phyloP scores from a whole-genome alignment of 169 alveolate genomes.

The Plasmodium relictum region DNA sequence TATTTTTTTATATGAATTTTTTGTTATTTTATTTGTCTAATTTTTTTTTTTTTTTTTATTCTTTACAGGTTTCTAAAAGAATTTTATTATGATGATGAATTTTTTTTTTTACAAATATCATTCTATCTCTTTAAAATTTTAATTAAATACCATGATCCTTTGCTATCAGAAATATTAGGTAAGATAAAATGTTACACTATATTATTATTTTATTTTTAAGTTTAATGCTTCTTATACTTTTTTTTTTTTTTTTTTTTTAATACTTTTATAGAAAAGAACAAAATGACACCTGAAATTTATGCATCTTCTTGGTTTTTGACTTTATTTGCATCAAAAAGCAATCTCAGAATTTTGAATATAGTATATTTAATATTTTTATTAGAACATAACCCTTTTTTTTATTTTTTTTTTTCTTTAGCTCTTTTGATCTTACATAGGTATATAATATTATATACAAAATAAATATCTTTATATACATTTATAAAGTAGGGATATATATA shows the following conservation, averaged over 20 bases:
- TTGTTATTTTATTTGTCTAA: no score
- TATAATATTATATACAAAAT: background rate
- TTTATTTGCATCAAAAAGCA: conserved; percentile 82
- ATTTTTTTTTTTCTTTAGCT: conserved; percentile 81
- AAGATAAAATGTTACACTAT: background rate
- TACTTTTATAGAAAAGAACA: conserved; percentile 70
- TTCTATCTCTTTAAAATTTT: conserved; percentile 81
- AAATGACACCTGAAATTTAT: conserved; percentile 83
- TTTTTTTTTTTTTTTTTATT: background rate
- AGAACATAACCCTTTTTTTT: conserved; percentile 80
- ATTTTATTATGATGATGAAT: conserved; percentile 82
- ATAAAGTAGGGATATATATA: background rate
- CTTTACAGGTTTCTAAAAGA: conserved; percentile 76
- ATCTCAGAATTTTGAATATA: conserved; percentile 73
- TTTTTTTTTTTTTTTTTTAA: background rate
- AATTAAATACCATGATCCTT: conserved; percentile 84
- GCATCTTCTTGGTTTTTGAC: conserved; percentile 87
- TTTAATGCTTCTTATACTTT: background rate
- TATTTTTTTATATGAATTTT: no score
- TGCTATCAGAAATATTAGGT: conserved; percentile 80
- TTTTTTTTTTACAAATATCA: conserved; percentile 81
- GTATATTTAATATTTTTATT: conserved; percentile 79
- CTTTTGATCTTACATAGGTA: conserved; percentile 77
- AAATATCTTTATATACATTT: conserved; percentile 32
- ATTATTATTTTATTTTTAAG: background rate